Conservation (phyloP, 2,329 filamentous ascomycete genomes). For the Verticillium dahliae region DNA sequence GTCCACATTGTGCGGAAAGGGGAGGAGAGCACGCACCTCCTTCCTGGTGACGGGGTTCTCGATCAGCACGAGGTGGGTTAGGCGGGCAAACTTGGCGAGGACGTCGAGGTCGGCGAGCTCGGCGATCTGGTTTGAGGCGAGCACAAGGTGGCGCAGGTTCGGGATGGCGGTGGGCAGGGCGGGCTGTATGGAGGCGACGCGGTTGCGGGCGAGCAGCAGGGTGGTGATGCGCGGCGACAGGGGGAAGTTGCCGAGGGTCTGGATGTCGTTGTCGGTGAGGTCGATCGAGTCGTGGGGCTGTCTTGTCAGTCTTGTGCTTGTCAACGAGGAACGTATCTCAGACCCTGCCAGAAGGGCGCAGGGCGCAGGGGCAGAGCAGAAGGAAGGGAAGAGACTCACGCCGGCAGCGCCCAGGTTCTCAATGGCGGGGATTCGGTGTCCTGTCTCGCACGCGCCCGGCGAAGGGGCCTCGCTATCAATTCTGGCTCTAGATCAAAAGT, state of each 20-base stretch:
- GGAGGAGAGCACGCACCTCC: slow-evolving; percentile 56
- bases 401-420: slow-evolving; percentile 95
- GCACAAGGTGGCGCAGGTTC: slow-evolving; percentile 72
- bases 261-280: slow-evolving; percentile 96
- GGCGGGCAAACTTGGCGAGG: slow-evolving; percentile 57
- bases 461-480: slow-evolving; percentile 64
- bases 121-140: slow-evolving; percentile 73
- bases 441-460: slow-evolving; percentile 52
- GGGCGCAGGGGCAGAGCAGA: neutral
- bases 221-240: slow-evolving; percentile 82
- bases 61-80: slow-evolving; percentile 75
- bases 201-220: slow-evolving; percentile 83
- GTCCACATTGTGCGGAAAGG: neutral
- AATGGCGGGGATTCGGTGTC: slow-evolving; percentile 94
- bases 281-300: slow-evolving; percentile 96
- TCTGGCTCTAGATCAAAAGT: slow-evolving; percentile 60
- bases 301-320: neutral
- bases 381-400: slow-evolving; percentile 45
- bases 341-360: too few relatives aligned
- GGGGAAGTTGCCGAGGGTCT: slow-evolving; percentile 84
- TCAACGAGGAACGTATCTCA: too few relatives aligned
- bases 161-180: slow-evolving; percentile 70
- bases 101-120: slow-evolving; percentile 86
- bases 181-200: slow-evolving; percentile 74
- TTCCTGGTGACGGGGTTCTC: slow-evolving; percentile 90